Evolutionary conservation across 2,329 filamentous ascomycete genomes (phyloP).

Genomic region (Aschersonia sp.): DNA sequence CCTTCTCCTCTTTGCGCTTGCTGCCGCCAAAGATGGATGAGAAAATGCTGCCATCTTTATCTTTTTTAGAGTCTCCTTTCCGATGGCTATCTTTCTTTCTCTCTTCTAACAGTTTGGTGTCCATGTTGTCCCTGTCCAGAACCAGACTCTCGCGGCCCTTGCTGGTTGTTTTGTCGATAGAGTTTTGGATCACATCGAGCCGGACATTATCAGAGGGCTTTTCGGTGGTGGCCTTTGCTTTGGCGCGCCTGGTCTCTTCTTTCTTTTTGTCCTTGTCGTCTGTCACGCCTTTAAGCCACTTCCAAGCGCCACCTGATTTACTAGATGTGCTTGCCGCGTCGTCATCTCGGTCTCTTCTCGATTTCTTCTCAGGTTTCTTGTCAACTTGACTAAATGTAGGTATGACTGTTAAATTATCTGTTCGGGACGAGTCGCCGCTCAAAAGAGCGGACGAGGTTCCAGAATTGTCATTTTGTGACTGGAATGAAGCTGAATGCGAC

Average conservation of each 20-base stretch:
- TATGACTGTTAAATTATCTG: conserved; percentile 67
- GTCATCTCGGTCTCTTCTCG: conserved; percentile 58
- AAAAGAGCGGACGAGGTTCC: conserved; percentile 46
- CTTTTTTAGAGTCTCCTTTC: conserved; percentile 70
- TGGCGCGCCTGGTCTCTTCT: conserved; percentile 52
- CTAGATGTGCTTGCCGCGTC: conserved; percentile 44
- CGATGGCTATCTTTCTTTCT: conserved; percentile 66
- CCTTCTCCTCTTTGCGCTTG: conserved; percentile 74
- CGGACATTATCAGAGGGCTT: conserved; percentile 64
- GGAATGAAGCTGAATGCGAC: conserved; percentile 1
- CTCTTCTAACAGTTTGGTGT: conserved; percentile 63
- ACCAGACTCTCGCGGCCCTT: conserved; percentile 72
- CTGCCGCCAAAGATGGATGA: conserved; percentile 82
- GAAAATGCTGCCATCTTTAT: conserved; percentile 87
- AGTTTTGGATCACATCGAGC: conserved; percentile 74
- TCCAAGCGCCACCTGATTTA: conserved; percentile 56
- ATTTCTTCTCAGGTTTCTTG: conserved; percentile 58
- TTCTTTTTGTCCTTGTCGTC: conserved; percentile 50
- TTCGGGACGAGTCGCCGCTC: conserved; percentile 50
- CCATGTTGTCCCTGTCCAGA: conserved; percentile 61
- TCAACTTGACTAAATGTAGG: conserved; percentile 58
- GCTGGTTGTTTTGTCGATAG: conserved; percentile 54
- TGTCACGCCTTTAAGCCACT: conserved; percentile 68
- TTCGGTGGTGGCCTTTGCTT: conserved; percentile 41
- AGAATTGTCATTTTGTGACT: conserved; percentile 12